A percentile compares a stretch with the other conserved stretches of the same genome.
Evolutionary conservation across 805 yeast genomes (phyloP).

Genomic region (Yamadazyma phyllophila): DNA sequence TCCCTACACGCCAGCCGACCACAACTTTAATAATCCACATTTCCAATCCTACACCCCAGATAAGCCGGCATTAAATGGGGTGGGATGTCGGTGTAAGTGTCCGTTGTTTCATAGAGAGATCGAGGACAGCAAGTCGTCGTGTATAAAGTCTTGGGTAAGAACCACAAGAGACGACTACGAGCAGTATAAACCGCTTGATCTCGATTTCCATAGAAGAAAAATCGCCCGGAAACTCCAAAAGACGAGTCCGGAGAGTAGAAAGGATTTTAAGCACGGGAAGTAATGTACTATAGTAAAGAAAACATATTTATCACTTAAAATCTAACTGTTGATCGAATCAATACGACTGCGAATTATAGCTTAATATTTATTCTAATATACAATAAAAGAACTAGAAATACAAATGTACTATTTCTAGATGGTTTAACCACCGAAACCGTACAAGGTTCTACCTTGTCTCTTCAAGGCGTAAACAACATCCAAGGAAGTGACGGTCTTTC

Average conservation of each 20-base stretch:
- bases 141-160: constrained; percentile 52
- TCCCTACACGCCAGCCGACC: constrained; percentile 35
- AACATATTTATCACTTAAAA: too few species aligned
- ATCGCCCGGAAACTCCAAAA: not conserved
- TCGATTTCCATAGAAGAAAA: constrained; percentile 22
- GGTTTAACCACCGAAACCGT: constrained; percentile 96
- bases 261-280: not conserved
- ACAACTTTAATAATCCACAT: constrained; percentile 18
- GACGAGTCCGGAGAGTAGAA: not conserved
- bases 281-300: too few species aligned
- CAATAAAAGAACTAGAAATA: constrained; percentile 20
- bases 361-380: constrained; percentile 23
- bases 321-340: too few species aligned
- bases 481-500: constrained; percentile 98
- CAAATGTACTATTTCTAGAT: constrained; percentile 4
- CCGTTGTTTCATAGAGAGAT: constrained; percentile 50
- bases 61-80: constrained; percentile 42
- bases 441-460: constrained; percentile 99
- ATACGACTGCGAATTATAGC: not conserved
- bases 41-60: constrained; percentile 28
- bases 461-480: constrained; percentile 98
- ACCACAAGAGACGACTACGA: constrained; percentile 30
- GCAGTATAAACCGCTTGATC: constrained; percentile 19
- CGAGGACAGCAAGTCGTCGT: constrained; percentile 53
- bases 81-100: constrained; percentile 88